Base-by-base conservation (phyloP, 495 filamentous ascomycete species). In the Hypomontagnella monticulosa region DNA sequence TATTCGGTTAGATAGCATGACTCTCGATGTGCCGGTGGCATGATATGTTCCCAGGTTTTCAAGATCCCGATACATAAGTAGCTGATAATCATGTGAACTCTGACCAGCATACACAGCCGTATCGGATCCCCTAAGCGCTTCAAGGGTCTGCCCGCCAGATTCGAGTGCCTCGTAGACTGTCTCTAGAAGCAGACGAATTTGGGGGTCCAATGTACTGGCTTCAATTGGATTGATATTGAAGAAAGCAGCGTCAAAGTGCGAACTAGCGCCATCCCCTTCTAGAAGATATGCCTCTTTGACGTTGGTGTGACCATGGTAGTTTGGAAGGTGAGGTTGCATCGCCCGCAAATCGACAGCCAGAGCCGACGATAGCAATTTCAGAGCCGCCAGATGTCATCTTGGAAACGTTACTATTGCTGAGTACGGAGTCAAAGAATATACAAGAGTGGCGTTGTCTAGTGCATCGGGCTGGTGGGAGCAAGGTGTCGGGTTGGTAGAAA, bases 281-380 rank as follows among this genome's bases (percentile, higher is more conserved):
- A 85, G 57, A 42, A 83, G 78, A 37, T 83, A 78, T 0, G 77
- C 69, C 1, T 73, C 63, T 4, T 47, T 52, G 23, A 75, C 71
- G 32, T 79, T 78, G 2, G 51, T 58, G 32, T 47, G 37, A 19
- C 61, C 61, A 30, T 55, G 61, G 46, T 64, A 41, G 14, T 51
- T 75, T 76, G 12, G 79, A 76, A 2, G 81, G 79, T 48, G 64
- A 77, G 30, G 76, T 75, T 12, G 79, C 77, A 36, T 77, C 74
- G 4, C 81, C 86, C 11, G 87, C 84, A 56, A 89, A 84, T 4
- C 84, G 80, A 63, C 84, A 88, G 15, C 78, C 78, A 73, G 85
- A 79, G 20, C 86, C 85, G 49, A 88, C 71, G 32, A 88, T 77
- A 18, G 86, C 86, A 40, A 88, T 87, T 18, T 64, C 60, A n/a